Percentiles rank a stretch among this genome's conserved stretches.
phyloP scores from a whole-genome alignment of 2,329 filamentous ascomycete species.

The Claviceps lovelessii region DNA sequence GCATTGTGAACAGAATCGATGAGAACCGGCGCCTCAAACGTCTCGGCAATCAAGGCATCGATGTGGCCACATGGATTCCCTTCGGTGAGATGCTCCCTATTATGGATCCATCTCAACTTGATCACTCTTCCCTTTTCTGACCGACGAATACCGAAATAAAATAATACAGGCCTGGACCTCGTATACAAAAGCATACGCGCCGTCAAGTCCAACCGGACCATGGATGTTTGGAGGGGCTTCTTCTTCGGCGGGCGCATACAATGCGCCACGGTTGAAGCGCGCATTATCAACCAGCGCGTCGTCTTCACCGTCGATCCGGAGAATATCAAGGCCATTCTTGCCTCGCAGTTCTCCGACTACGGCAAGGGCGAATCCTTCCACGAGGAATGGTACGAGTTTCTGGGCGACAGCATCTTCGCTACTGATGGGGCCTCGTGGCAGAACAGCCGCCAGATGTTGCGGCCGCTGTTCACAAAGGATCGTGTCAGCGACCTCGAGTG shows the following conservation, averaged over 20 bases:
- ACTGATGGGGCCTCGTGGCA: slow-evolving; percentile 74
- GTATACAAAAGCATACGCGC: slow-evolving; percentile 41
- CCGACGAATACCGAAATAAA: background rate
- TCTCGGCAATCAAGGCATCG: slow-evolving; percentile 29
- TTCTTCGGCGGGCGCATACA: slow-evolving; percentile 27
- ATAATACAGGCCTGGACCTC: slow-evolving; percentile 43
- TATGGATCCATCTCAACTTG: background rate
- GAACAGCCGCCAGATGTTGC: slow-evolving; percentile 61
- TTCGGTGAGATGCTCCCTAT: slow-evolving; percentile 24
- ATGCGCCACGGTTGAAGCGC: slow-evolving; percentile 46
- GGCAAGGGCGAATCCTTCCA: slow-evolving; percentile 31
- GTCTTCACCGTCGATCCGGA: slow-evolving; percentile 38
- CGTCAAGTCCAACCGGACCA: slow-evolving; percentile 38
- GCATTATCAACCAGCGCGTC: slow-evolving; percentile 34
- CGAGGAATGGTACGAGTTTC: slow-evolving; percentile 27
- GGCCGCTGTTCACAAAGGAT: slow-evolving; percentile 77
- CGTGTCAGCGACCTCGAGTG: slow-evolving; percentile 68
- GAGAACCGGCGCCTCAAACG: slow-evolving; percentile 30
- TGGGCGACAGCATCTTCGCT: slow-evolving; percentile 53
- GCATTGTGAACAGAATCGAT: slow-evolving; percentile 23
- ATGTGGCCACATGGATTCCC: slow-evolving; percentile 25
- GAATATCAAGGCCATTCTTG: slow-evolving; percentile 43
- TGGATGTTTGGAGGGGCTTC: slow-evolving; percentile 44
- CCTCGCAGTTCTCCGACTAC: slow-evolving; percentile 42
- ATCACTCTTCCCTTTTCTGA: background rate